Conservation (phyloP, 495 filamentous ascomycete genomes). For the Podospora pseudocomata region DNA sequence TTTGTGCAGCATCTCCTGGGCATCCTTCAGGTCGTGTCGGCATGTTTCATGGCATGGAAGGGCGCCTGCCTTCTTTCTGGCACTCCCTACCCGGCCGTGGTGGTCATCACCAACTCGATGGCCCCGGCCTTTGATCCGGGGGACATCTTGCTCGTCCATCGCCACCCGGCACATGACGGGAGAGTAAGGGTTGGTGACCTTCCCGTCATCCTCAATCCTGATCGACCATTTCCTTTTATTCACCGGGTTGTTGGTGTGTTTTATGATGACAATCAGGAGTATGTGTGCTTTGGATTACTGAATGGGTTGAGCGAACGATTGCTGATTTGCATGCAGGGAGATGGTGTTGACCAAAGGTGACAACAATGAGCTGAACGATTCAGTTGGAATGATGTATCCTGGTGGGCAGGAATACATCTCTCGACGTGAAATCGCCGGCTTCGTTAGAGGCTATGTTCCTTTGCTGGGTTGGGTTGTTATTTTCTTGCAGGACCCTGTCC, state of each 20-base stretch:
- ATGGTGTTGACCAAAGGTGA: not conserved
- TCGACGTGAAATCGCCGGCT: not conserved
- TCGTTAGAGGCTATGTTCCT: not conserved
- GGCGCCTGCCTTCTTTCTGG: not conserved
- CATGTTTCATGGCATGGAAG: not conserved
- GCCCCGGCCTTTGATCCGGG: conserved; percentile 2
- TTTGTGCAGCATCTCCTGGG: not conserved
- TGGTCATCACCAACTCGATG: conserved; percentile 3
- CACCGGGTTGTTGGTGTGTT: not conserved
- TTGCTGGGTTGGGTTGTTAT: conserved; percentile 1
- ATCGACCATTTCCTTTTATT: not conserved
- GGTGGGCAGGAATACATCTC: not conserved
- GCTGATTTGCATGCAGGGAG: not conserved
- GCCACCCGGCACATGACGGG: not conserved
- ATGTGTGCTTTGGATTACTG: not conserved
- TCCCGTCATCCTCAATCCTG: not conserved
- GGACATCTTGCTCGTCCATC: conserved; percentile 3
- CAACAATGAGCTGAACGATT: not conserved
- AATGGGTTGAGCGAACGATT: not conserved
- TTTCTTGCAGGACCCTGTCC: not conserved
- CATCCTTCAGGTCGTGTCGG: not conserved
- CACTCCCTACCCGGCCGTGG: not conserved
- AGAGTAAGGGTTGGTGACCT: not conserved
- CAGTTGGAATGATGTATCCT: conserved; percentile 1
- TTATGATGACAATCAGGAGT: not conserved